Percentiles rank a stretch among this genome's conserved stretches.
Conservation (phyloP, 2,329 filamentous ascomycete species). For the Aspergillus persii region DNA sequence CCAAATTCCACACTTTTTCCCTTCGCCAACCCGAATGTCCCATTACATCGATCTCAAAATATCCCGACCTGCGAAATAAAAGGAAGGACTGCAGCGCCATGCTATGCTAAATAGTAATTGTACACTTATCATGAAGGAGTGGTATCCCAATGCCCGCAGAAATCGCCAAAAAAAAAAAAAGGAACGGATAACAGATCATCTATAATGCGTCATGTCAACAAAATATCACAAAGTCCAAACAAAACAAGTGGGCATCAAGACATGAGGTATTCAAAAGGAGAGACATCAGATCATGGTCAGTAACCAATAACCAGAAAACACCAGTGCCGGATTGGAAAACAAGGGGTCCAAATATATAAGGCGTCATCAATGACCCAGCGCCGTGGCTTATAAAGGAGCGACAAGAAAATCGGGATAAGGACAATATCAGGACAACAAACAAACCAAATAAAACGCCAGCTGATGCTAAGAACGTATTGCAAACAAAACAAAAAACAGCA, state of each 20-base stretch:
- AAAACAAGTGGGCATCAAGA: constrained; percentile 28
- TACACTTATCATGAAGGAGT: constrained; percentile 36
- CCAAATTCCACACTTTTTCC: constrained; percentile 16
- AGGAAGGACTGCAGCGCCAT: constrained; percentile 39
- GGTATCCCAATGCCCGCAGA: constrained; percentile 31
- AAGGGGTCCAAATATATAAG: constrained; percentile 20
- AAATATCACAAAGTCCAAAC: constrained; percentile 14
- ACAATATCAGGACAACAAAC: constrained; percentile 6
- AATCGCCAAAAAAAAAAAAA: not conserved
- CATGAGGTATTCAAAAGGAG: constrained; percentile 32
- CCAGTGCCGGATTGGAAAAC: constrained; percentile 19
- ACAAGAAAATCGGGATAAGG: constrained; percentile 19
- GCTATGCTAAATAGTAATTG: constrained; percentile 33
- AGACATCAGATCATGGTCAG: constrained; percentile 32
- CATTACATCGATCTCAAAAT: constrained; percentile 18
- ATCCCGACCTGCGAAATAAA: constrained; percentile 33
- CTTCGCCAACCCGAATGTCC: constrained; percentile 14
- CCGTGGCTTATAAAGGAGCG: constrained; percentile 29
- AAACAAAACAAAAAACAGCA: not conserved
- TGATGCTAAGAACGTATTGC: constrained; percentile 15
- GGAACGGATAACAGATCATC: constrained; percentile 33
- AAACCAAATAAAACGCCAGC: constrained; percentile 13
- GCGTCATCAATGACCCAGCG: constrained; percentile 24
- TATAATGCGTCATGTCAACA: constrained; percentile 28
- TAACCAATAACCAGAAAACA: constrained; percentile 18